These are phyloP conservation scores for Marchantia polymorpha DNA, from an alignment of 225 moss, liverwort and hornwort genomes.

Conservation along the genomic window DNA sequence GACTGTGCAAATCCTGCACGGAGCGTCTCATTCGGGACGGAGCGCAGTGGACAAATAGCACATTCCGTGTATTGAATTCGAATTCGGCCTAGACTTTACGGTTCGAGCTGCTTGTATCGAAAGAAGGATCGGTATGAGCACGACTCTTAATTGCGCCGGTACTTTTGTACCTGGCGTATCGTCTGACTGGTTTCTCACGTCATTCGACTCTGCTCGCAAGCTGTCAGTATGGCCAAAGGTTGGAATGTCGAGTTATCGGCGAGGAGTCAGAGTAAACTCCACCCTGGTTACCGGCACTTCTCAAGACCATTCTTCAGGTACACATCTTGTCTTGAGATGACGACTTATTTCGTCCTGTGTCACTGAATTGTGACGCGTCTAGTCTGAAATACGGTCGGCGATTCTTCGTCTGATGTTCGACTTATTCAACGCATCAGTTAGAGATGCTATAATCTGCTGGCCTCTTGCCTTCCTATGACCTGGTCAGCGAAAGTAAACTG, in stretches of 20 bases:
- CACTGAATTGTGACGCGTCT: background rate
- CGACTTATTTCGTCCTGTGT: background rate
- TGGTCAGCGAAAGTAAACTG: background rate
- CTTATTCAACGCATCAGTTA: too few relatives aligned
- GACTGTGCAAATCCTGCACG: too few relatives aligned
- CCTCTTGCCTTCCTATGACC: background rate
- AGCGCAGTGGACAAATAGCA: too few relatives aligned
- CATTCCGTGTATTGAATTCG: too few relatives aligned
- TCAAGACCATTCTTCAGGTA: constrained; percentile 10
- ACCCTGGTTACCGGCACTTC: background rate
- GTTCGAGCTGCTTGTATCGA: background rate
- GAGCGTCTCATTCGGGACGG: too few relatives aligned
- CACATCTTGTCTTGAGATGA: background rate
- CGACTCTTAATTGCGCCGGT: background rate
- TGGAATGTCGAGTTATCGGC: background rate
- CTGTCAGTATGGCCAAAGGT: background rate
- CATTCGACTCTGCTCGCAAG: background rate
- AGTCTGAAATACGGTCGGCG: background rate
- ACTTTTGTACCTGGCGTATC: background rate
- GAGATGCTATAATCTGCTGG: background rate
- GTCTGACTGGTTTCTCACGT: background rate
- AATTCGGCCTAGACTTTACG: too few relatives aligned
- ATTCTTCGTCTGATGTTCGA: background rate
- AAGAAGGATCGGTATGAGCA: background rate
- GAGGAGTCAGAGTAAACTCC: background rate